Conservation (phyloP, 139 green algal genomes). For the Chlorella sorokiniana region DNA sequence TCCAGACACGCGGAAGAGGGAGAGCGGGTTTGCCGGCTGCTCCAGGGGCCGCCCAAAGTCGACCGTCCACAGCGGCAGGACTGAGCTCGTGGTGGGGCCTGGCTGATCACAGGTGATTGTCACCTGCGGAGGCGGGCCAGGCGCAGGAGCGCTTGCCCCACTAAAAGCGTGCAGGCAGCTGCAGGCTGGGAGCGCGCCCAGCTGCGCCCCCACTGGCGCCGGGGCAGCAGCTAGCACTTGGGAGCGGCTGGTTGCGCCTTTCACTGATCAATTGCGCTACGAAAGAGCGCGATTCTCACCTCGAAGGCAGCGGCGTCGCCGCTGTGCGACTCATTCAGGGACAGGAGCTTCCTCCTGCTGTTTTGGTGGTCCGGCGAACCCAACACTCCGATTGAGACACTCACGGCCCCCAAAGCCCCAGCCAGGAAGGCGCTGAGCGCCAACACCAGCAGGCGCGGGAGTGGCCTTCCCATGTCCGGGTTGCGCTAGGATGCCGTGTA, state of each 20-base stretch:
- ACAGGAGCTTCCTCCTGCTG: not conserved
- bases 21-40: constrained; percentile 30
- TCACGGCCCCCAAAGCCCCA: not conserved
- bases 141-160: not conserved
- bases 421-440: not conserved
- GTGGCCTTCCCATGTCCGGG: no score
- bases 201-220: no score
- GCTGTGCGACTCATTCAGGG: not conserved
- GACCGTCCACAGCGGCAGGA: constrained; percentile 34
- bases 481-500: no score
- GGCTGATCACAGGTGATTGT: constrained; percentile 25
- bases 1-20: constrained; percentile 16
- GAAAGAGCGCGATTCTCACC: no score
- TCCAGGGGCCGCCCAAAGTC: constrained; percentile 41
- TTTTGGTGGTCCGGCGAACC: not conserved
- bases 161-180: not conserved
- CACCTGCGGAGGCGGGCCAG: constrained; percentile 10
- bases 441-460: not conserved
- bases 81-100: constrained; percentile 5
- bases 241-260: no score
- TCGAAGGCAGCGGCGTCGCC: not conserved
- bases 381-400: not conserved
- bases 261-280: no score
- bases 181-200: no score
- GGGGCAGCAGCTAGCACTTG: no score